Base-by-base conservation (phyloP, 345 rosid species). In the Aurinia saxatilis region DNA sequence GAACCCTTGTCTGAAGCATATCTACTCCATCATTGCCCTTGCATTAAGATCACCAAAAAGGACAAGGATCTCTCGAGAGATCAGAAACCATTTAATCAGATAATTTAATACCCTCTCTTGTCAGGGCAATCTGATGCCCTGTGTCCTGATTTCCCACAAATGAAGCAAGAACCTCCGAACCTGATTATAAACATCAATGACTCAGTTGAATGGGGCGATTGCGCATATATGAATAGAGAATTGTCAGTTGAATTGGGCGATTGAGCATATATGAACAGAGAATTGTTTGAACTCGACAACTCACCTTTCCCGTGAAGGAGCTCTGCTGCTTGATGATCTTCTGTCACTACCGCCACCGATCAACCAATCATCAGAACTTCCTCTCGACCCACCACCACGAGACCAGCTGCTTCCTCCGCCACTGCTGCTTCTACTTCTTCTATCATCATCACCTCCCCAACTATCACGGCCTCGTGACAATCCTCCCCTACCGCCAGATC, bases 81-180 rank as follows among this genome's bases (percentile, higher is more conserved):
- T 66, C 66, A 71, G 61, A 65, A 41, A 15, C 52, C 37, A 21
- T 27, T 37, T 3, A 12, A 7, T 18, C 7, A 5, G 19, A 21
- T 0, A 36, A 21, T 16, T 77, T 79, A 84, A 62, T 63, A 85
- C 15, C 66, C 83, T 34, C 61, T 49, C 68, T 78, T 80, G 66
- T 58, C 78, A 29, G 95, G 90, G 73, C 96, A 93, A 63, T 93
- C 91, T 25, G 99, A 60, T 70, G 99, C 90, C 77, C 83, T 84
- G 63, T 93, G 97, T 39, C 99, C 96, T 7, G 84, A 54, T 45
- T 72, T 78, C 33, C 97, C 96, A 50, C 95, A 90, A 64, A 39
- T 80, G 76, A 89, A 92, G 70, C 96, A 89, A 1, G 93, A 54
- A 51, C 99, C 95, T 37, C 99, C 96, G 23, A 90, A 90, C 68